Evolutionary conservation across 2,329 filamentous ascomycete genomes (phyloP).

Genomic region (Chaetomium strumarium): DNA sequence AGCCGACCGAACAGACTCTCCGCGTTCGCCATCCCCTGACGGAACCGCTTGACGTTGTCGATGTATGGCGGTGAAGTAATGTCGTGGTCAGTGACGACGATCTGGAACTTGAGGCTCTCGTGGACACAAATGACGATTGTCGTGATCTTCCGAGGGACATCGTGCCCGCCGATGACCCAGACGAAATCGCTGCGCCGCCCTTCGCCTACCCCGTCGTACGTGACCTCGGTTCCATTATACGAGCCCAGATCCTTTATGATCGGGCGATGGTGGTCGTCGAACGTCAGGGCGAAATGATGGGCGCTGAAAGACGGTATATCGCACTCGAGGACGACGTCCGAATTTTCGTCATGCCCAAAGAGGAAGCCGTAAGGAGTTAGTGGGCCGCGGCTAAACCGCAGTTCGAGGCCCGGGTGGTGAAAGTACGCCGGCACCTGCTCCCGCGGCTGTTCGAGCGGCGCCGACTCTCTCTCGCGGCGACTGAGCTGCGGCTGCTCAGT

Average conservation of each 20-base stretch:
- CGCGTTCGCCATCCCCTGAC: not conserved
- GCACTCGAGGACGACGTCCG: slow-evolving; percentile 1
- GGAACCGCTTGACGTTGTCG: slow-evolving; percentile 3
- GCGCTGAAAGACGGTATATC: not conserved
- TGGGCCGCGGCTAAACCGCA: not conserved
- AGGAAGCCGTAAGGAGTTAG: not conserved
- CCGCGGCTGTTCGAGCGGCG: too few relatives aligned
- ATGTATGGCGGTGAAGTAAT: not conserved
- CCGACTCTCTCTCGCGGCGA: too few relatives aligned
- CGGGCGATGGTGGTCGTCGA: slow-evolving; percentile 3
- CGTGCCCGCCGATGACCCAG: slow-evolving; percentile 2
- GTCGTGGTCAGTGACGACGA: slow-evolving; percentile 1
- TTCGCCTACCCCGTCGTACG: not conserved
- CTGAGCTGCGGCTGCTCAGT: too few relatives aligned
- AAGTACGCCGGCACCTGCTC: not conserved
- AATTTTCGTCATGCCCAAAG: not conserved
- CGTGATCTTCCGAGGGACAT: not conserved
- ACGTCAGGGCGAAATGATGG: slow-evolving; percentile 1
- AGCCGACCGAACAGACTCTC: slow-evolving; percentile 1
- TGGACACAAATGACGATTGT: not conserved
- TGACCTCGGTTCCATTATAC: not conserved
- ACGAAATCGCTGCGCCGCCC: not conserved
- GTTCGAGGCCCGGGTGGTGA: not conserved
- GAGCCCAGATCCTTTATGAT: not conserved
- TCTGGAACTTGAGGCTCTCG: slow-evolving; percentile 1